Conservation (phyloP, 2,329 filamentous ascomycete species). For the Penicillium sp. region DNA sequence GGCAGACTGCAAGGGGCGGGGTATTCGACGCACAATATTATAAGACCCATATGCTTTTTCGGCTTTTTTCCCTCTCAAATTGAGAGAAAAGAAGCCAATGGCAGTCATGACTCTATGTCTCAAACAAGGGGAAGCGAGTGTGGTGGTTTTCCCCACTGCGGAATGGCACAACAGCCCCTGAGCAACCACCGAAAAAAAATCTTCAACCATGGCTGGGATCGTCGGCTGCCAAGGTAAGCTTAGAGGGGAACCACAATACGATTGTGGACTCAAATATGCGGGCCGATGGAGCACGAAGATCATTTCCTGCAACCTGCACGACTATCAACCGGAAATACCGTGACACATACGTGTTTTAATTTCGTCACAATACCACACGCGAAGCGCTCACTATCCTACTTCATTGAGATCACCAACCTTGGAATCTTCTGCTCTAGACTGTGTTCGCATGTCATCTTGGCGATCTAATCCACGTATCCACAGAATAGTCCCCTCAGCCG, state of each 20-base stretch:
- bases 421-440: not conserved
- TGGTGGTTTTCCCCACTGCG: slow-evolving; percentile 1
- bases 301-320: slow-evolving; percentile 5
- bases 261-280: slow-evolving; percentile 7
- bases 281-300: slow-evolving; percentile 12
- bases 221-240: slow-evolving; percentile 1
- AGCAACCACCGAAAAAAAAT: not conserved
- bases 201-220: not conserved
- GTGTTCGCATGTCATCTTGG: slow-evolving; percentile 1
- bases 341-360: slow-evolving; percentile 7
- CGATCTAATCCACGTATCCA: slow-evolving; percentile 9
- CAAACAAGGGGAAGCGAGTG: not conserved
- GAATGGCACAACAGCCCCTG: not conserved
- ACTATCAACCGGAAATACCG: slow-evolving; percentile 9
- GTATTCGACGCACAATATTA: too few species aligned
- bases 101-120: not conserved
- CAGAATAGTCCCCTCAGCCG: not conserved
- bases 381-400: not conserved
- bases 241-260: not conserved
- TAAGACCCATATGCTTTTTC: too few species aligned
- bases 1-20: too few species aligned
- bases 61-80: too few species aligned
- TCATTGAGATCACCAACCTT: not conserved
- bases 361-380: not conserved
- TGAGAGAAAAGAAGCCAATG: not conserved